Base-by-base conservation (phyloP, 768 basidiomycete species). In the Amanita rubescens region DNA sequence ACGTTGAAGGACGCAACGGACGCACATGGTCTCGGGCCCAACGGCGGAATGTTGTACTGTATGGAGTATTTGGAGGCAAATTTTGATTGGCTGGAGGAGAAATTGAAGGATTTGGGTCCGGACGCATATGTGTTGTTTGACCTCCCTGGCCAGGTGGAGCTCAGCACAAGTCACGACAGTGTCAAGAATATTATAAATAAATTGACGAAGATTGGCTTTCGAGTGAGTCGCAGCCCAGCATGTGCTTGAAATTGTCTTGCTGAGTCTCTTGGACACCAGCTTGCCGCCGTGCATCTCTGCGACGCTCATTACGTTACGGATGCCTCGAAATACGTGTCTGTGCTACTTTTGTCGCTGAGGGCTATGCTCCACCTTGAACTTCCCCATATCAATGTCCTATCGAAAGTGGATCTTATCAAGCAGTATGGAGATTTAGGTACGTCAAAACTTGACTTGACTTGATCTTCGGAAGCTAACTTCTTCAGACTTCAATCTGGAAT, bases 331-430 rank as follows among this genome's bases (percentile, higher is more conserved):
- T 99, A 94, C 69, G 78, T 98, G 55, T 93, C 94, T 11, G 82
- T 97, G 34, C 77, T 97, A 39, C 78, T 99, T 33, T 81, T 97
- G 11, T 91, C 94, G 10, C 76, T 99, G 24, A 80, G 96, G 46
- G 90, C 95, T 14, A 98, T 98, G 96, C 76, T 99, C n/a, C 94
- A 97, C 63, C 78, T 99, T 52, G 96, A 96, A 63, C 78, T 98
- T n/a, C 96, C 96, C 0, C 96, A 98, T 65, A 76, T 99, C 70
- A 98, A 99, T 63, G 96, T 99, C 2, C 75, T 99, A 12, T 94
- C 92, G 8, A 99, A 99, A 69, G 77, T 98, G 51, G 96, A 99
- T 69, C 72, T 97, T n/a, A 73, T 99, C 15, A 74, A 79, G 15
- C 82, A 87, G 58, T 94, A 95, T 57, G 96, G 96, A 10, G 91